Evolutionary conservation across 2,329 filamentous ascomycete genomes (phyloP).

Genomic region (Cytospora chrysosperma): DNA sequence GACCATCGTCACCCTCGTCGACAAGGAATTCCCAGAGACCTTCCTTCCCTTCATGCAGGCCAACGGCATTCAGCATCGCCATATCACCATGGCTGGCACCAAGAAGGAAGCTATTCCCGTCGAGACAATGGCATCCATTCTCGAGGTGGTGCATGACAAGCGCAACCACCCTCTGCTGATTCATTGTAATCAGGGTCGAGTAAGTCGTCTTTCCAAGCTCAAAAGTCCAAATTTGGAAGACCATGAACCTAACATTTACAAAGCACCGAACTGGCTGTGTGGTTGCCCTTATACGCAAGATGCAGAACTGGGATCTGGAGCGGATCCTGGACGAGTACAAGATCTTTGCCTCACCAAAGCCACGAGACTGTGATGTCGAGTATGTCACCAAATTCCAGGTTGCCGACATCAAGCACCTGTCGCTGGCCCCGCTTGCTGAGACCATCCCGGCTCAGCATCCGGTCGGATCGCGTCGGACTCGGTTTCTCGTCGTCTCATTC

Average conservation of each 20-base stretch:
- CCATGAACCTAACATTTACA: conserved; percentile 12
- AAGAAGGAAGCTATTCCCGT: conserved; percentile 74
- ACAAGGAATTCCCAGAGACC: conserved; percentile 56
- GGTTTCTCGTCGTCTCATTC: conserved; percentile 10
- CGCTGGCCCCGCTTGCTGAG: conserved; percentile 16
- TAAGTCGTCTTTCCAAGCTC: conserved; percentile 35
- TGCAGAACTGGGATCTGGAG: conserved; percentile 64
- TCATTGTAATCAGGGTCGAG: conserved; percentile 91
- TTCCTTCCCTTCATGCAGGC: conserved; percentile 61
- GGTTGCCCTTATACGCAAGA: conserved; percentile 74
- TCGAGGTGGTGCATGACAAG: conserved; percentile 69
- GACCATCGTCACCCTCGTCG: conserved; percentile 72
- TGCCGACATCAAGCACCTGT: conserved; percentile 28
- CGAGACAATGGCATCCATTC: conserved; percentile 66
- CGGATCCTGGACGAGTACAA: conserved; percentile 72
- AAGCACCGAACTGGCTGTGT: conserved; percentile 88
- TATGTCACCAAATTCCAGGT: conserved; percentile 55
- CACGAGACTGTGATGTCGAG: conserved; percentile 58
- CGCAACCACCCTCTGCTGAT: conserved; percentile 78
- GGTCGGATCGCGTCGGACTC: conserved; percentile 33
- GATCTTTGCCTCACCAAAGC: conserved; percentile 60
- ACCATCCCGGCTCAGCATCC: conserved; percentile 26
- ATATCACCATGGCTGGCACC: conserved; percentile 82
- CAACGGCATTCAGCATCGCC: conserved; percentile 68
- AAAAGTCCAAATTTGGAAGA: not conserved